Evolutionary conservation across 257 asterid species (phyloP), one percentile per base, ranked within the genome.

Genomic region (Solanum chmielewskii): DNA sequence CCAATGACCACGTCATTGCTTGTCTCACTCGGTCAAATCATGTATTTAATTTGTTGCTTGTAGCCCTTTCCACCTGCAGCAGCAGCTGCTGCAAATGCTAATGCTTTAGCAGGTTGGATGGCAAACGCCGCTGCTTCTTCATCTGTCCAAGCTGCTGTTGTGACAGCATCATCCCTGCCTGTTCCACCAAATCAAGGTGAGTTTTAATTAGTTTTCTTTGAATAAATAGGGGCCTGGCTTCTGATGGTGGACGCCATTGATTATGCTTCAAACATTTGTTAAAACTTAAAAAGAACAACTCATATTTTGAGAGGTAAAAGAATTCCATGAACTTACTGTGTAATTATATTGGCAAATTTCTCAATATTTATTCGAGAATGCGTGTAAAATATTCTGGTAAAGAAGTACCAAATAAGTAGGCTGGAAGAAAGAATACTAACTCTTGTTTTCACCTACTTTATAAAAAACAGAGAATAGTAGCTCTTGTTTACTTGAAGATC

Each of bases 61-160:
- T 92, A 97, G 99, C 95, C 98, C 59, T 97, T 97, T 85, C 99
- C 98, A 83, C 96, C 98, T 73, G 87, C 93, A 42, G 94, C 98
- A 66, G 96, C 94, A 3, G 91, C 95, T 16, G 92, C 95, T 39
- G 96, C 99, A 86, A 95, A 92, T 92, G 98, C 99, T 85, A 95
- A 91, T 89, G 98, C 96, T 88, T 92, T 97, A 87, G 98, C 98
- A 62, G 98, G 99, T 81, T 97, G 99, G 99, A 97, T 95, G 99
- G 95, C 94, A 80, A 97, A 93, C 88, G 99, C 99, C 74, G 93
- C 98, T 92, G 99, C 96, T 85, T 92, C 99, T 87, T 93, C 98
- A 77, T 97, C 99, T 86, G 98, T 95, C 88, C 99, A 97, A 91
- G 98, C 99, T 85, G 98, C 97, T 56, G 96, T 94, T 88, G 99